These are phyloP conservation scores for Saturnispora galanensis DNA, from an alignment of 805 yeast species.

Conservation along the genomic window DNA sequence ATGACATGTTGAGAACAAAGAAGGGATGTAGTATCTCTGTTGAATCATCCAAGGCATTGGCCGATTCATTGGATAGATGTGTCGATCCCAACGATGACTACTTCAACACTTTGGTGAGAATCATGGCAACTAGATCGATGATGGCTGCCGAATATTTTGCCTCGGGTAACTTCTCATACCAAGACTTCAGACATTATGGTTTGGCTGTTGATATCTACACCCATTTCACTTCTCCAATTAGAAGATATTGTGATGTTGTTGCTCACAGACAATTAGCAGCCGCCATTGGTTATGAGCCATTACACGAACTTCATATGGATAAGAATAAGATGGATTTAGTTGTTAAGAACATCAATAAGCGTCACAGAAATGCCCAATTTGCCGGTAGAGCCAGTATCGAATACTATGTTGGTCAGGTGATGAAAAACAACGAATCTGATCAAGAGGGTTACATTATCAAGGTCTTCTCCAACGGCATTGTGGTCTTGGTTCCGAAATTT, in stretches of 20 bases:
- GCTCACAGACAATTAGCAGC: slow-evolving; percentile 97
- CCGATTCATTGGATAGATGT: slow-evolving; percentile 88
- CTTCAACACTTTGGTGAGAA: slow-evolving; percentile 86
- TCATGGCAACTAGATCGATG: slow-evolving; percentile 98
- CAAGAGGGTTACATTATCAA: slow-evolving; percentile 90
- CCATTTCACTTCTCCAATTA: slow-evolving; percentile 96
- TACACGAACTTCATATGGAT: slow-evolving; percentile 76
- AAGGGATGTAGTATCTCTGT: slow-evolving; percentile 68
- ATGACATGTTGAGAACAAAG: slow-evolving; percentile 77
- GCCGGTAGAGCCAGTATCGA: slow-evolving; percentile 98
- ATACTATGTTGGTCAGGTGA: slow-evolving; percentile 95
- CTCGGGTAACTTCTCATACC: slow-evolving; percentile 78
- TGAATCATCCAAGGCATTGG: slow-evolving; percentile 83
- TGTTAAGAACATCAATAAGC: slow-evolving; percentile 79
- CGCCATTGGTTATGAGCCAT: slow-evolving; percentile 88
- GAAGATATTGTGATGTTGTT: slow-evolving; percentile 95
- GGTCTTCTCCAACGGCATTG: slow-evolving; percentile 90
- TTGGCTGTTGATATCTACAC: slow-evolving; percentile 95
- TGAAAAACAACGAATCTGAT: slow-evolving; percentile 68
- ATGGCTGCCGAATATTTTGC: slow-evolving; percentile 98
- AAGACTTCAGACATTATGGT: slow-evolving; percentile 95
- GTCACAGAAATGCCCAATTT: slow-evolving; percentile 97
- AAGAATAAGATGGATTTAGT: slow-evolving; percentile 83
- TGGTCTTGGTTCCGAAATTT: slow-evolving; percentile 87
- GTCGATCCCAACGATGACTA: slow-evolving; percentile 75